These are phyloP conservation scores for Neurospora intermedia DNA, from an alignment of 495 filamentous ascomycete species.

Conservation along the genomic window DNA sequence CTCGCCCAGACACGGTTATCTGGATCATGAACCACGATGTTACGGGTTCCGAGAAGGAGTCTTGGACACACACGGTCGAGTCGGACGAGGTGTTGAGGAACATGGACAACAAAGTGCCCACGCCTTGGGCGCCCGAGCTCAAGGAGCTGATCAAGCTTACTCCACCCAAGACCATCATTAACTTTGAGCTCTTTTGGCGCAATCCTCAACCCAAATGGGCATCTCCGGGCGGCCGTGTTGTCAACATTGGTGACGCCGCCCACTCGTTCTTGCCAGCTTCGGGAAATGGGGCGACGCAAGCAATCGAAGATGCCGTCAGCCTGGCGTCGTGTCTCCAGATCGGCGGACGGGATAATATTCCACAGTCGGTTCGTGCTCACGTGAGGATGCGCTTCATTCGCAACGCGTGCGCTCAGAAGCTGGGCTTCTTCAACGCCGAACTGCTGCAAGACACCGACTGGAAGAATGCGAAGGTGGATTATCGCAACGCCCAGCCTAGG, in stretches of 20 bases:
- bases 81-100: slow-evolving; percentile 41
- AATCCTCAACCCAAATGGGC: slow-evolving; percentile 55
- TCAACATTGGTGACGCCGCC: slow-evolving; percentile 55
- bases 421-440: slow-evolving; percentile 45
- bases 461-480: slow-evolving; percentile 39
- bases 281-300: slow-evolving; percentile 57
- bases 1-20: slow-evolving; percentile 38
- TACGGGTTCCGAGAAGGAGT: slow-evolving; percentile 38
- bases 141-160: slow-evolving; percentile 47
- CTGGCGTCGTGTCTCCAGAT: slow-evolving; percentile 51
- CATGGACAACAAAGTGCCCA: slow-evolving; percentile 29
- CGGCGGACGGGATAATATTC: slow-evolving; percentile 50
- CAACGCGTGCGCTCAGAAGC: slow-evolving; percentile 45
- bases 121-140: slow-evolving; percentile 42
- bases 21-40: slow-evolving; percentile 49
- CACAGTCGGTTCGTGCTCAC: slow-evolving; percentile 37
- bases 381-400: slow-evolving; percentile 43
- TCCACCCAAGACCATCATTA: slow-evolving; percentile 45
- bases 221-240: slow-evolving; percentile 46
- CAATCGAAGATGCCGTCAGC: slow-evolving; percentile 58
- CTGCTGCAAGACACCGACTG: slow-evolving; percentile 48
- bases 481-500: slow-evolving; percentile 37
- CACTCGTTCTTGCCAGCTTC: slow-evolving; percentile 61
- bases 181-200: slow-evolving; percentile 59
- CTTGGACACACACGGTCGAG: slow-evolving; percentile 43